phyloP scores from a whole-genome alignment of 768 basidiomycete genomes.

The Lyophyllum decastes region DNA sequence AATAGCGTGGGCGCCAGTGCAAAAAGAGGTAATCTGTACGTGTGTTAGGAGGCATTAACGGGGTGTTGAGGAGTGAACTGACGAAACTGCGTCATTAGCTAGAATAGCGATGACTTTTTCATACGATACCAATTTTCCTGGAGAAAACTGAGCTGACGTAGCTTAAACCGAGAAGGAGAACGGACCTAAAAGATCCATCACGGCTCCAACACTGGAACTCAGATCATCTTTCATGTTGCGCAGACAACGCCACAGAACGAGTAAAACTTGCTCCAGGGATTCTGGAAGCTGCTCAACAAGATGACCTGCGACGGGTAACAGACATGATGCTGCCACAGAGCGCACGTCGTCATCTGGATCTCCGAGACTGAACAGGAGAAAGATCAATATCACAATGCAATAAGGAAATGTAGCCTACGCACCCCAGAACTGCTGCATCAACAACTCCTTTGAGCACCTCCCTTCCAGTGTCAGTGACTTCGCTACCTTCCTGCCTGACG shows the following conservation, averaged over 20 bases:
- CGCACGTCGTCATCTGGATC: constrained; percentile 97
- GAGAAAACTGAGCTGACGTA: not conserved
- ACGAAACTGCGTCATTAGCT: constrained; percentile 71
- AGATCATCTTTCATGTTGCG: constrained; percentile 95
- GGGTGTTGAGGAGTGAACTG: constrained; percentile 31
- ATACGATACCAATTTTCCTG: constrained; percentile 83
- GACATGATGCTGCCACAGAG: constrained; percentile 89
- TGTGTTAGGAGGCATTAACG: not conserved
- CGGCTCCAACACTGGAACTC: constrained; percentile 93
- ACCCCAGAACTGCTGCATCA: constrained; percentile 91
- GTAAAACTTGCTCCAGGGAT: constrained; percentile 70
- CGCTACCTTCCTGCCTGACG: constrained; percentile 38
- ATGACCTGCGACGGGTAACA: constrained; percentile 83
- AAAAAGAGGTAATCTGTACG: constrained; percentile 71
- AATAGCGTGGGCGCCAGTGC: constrained; percentile 85
- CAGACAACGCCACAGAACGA: constrained; percentile 89
- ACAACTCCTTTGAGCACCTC: constrained; percentile 80
- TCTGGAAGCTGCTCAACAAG: constrained; percentile 77
- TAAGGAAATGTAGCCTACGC: constrained; percentile 25
- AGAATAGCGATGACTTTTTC: constrained; percentile 77
- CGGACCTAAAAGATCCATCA: constrained; percentile 95
- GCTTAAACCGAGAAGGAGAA: constrained; percentile 3
- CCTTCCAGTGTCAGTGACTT: constrained; percentile 42
- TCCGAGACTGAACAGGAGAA: constrained; percentile 56
- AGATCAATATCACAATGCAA: not conserved